Base-by-base conservation (phyloP, 192 early-diverging fungal species). In the Haplosporangium gracile region DNA sequence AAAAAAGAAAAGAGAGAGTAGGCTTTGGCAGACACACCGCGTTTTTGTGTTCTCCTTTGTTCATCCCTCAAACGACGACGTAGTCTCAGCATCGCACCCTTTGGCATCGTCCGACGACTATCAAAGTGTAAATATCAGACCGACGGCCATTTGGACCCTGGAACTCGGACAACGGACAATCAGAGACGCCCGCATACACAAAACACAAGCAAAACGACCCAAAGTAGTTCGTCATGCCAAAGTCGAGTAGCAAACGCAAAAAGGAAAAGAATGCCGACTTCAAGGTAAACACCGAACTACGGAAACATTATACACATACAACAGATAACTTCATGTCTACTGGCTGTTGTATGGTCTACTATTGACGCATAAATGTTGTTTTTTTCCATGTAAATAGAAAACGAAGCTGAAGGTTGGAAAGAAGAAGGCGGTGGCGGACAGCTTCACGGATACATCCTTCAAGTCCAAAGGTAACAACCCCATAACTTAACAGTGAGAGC, bases 391-490 rank as follows among this genome's bases (percentile, higher is more conserved):
- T 49, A 8, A 18, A 53, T 87, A 95, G 93, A 98, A 98, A 95
- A 92, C 94, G 77, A 96, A 96, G 88, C 93, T 98, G 20, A 98
- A 98, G 89, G 93, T 98, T 53, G 97, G 97, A 69, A 96, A 97
- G 89, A 95, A 95, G 85, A 96, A 96, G 89, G 92, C 92, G 24
- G 88, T 93, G 20, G 83, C 97, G 22, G 88, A 89, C 34, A 98
- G 93, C 85, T 92, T 93, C 55, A 97, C 96, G 15, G 94, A 97
- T 65, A 95, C 94, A 29, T 95, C 96, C 26, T 97, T 98, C 87
- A 95, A 94, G 45, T 93, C 96, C 1, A 93, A 92, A 88, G 88
- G 94, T 95, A 91, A 26, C 26, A 32, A 65, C 60, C 8, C 7
- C 60, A 29, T 22, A 57, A 16, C 26, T 9, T 43, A 36, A 40